Evolutionary conservation across 2,329 filamentous ascomycete species (phyloP).

Genomic region (Fusarium aywerte): DNA sequence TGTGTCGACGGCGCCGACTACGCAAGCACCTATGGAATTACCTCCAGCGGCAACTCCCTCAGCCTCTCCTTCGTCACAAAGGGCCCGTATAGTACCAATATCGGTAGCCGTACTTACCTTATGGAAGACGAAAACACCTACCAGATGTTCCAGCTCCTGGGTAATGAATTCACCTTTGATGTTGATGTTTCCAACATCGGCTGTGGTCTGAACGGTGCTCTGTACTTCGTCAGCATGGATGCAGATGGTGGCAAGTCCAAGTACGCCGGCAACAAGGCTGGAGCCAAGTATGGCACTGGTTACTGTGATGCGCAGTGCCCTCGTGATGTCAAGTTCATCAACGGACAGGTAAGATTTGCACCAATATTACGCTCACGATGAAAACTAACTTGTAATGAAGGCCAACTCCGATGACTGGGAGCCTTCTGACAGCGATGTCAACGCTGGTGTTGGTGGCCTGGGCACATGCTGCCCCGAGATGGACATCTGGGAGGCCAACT

Average conservation of each 20-base stretch:
- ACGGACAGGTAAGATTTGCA: constrained; percentile 55
- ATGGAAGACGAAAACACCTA: constrained; percentile 71
- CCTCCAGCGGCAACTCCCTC: constrained; percentile 61
- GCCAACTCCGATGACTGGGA: constrained; percentile 65
- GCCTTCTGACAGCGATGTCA: constrained; percentile 63
- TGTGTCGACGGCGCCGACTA: constrained; percentile 66
- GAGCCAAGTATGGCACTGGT: constrained; percentile 70
- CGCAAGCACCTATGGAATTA: constrained; percentile 63
- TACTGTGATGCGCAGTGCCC: constrained; percentile 64
- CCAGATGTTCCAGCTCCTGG: constrained; percentile 71
- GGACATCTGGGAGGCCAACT: constrained; percentile 74
- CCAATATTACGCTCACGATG: not conserved
- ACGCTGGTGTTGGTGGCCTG: constrained; percentile 62
- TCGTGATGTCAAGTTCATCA: constrained; percentile 67
- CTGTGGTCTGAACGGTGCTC: constrained; percentile 77
- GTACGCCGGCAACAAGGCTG: constrained; percentile 62
- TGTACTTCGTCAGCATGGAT: constrained; percentile 74
- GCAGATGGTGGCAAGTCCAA: constrained; percentile 64
- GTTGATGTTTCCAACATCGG: constrained; percentile 75
- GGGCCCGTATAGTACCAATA: constrained; percentile 58
- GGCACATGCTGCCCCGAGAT: constrained; percentile 73
- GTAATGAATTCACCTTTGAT: constrained; percentile 77
- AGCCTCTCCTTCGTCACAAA: constrained; percentile 68
- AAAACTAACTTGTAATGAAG: constrained; percentile 50
- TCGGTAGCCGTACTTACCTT: constrained; percentile 70